Evolutionary conservation across 2,329 filamentous ascomycete genomes (phyloP).

Genomic region (Exutisphaerella laricina): DNA sequence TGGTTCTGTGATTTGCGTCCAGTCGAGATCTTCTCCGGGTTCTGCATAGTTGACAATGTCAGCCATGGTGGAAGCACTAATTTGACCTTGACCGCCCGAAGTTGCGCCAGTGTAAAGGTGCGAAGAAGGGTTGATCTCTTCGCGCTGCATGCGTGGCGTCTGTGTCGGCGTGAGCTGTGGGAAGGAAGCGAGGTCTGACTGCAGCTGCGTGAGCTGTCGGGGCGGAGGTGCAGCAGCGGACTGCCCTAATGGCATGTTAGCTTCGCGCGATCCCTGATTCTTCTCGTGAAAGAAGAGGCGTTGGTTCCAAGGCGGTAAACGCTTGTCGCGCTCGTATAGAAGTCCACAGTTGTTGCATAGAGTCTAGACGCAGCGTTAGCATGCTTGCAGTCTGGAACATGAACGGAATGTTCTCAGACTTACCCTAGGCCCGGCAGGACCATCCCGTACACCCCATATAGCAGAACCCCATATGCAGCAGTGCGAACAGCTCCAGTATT

Average conservation of each 20-base stretch:
- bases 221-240: conserved; percentile 8
- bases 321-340: conserved; percentile 79
- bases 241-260: conserved; percentile 19
- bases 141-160: conserved; percentile 10
- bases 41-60: conserved; percentile 36
- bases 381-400: neutral
- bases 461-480: conserved; percentile 83
- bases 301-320: conserved; percentile 70
- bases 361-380: conserved; percentile 48
- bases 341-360: conserved; percentile 92
- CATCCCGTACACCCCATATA: conserved; percentile 93
- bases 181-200: conserved; percentile 30
- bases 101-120: conserved; percentile 34
- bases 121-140: conserved; percentile 27
- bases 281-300: conserved; percentile 55
- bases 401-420: conserved; percentile 35
- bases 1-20: conserved; percentile 36
- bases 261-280: conserved; percentile 32
- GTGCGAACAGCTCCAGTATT: conserved; percentile 80
- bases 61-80: conserved; percentile 30
- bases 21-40: conserved; percentile 37
- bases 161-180: conserved; percentile 21
- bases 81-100: conserved; percentile 31
- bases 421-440: conserved; percentile 76
- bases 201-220: conserved; percentile 25